Evolutionary conservation across 441 rosid genomes (phyloP).

Genomic region (Brassica hybrid): DNA sequence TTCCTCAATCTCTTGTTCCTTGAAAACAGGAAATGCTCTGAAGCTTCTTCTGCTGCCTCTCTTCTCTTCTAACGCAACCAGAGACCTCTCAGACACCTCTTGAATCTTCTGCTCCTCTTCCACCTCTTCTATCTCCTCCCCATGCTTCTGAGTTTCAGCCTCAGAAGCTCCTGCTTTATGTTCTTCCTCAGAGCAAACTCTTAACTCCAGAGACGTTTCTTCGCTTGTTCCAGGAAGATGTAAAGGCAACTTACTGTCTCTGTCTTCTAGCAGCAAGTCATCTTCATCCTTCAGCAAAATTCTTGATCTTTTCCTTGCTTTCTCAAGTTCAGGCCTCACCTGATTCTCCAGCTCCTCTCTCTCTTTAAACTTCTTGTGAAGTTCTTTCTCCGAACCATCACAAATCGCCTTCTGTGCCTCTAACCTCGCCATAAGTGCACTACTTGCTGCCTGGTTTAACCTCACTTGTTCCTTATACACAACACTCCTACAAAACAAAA

Average conservation of each 20-base stretch:
- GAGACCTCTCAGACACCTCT: constrained; percentile 17
- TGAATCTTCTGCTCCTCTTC: constrained; percentile 38
- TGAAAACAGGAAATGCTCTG: constrained; percentile 39
- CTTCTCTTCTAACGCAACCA: constrained; percentile 43
- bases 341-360: constrained; percentile 79
- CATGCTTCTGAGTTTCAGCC: constrained; percentile 47
- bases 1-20: constrained; percentile 59
- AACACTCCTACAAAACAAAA: constrained; percentile 67
- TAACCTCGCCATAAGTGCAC: constrained; percentile 85
- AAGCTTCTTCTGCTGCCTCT: constrained; percentile 36
- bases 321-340: constrained; percentile 75
- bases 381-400: constrained; percentile 83
- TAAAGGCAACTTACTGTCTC: constrained; percentile 54
- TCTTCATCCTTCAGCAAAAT: constrained; percentile 41
- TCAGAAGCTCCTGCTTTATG: constrained; percentile 53
- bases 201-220: constrained; percentile 57
- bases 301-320: constrained; percentile 86
- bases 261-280: constrained; percentile 54
- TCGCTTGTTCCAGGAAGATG: constrained; percentile 71
- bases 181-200: constrained; percentile 69
- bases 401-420: constrained; percentile 92
- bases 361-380: constrained; percentile 80
- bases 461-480: constrained; percentile 92
- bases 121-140: constrained; percentile 46
- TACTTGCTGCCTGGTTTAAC: constrained; percentile 83